Conservation (phyloP, 495 filamentous ascomycete genomes). For the Neurospora intermedia region DNA sequence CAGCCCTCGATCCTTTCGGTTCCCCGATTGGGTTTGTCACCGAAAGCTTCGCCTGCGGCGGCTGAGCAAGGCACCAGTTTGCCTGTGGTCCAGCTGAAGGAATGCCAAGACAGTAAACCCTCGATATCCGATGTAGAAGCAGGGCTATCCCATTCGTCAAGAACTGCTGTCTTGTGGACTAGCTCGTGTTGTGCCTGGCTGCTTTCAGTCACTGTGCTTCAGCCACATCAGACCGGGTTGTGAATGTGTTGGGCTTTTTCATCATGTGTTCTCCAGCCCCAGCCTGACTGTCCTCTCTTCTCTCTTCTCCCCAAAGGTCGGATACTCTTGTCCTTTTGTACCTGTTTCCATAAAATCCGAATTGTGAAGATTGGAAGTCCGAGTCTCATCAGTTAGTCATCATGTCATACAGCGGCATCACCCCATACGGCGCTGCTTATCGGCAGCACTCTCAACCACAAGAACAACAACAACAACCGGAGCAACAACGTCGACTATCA, state of each 20-base stretch:
- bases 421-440: neutral
- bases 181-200: neutral
- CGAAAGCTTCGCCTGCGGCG: neutral
- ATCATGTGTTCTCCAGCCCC: neutral
- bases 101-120: neutral
- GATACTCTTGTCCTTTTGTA: neutral
- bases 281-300: neutral
- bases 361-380: neutral
- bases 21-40: neutral
- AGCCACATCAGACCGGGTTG: neutral
- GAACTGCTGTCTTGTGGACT: neutral
- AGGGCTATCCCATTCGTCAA: neutral
- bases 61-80: neutral
- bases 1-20: neutral
- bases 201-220: neutral
- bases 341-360: neutral
- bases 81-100: neutral
- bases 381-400: neutral
- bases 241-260: neutral
- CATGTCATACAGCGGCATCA: neutral
- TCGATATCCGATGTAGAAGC: neutral
- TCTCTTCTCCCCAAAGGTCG: neutral
- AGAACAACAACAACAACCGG: neutral
- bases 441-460: neutral
- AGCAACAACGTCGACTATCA: neutral